These are phyloP conservation scores for Ophiostoma perfectum DNA, from an alignment of 2,329 filamentous ascomycete genomes.

Conservation along the genomic window DNA sequence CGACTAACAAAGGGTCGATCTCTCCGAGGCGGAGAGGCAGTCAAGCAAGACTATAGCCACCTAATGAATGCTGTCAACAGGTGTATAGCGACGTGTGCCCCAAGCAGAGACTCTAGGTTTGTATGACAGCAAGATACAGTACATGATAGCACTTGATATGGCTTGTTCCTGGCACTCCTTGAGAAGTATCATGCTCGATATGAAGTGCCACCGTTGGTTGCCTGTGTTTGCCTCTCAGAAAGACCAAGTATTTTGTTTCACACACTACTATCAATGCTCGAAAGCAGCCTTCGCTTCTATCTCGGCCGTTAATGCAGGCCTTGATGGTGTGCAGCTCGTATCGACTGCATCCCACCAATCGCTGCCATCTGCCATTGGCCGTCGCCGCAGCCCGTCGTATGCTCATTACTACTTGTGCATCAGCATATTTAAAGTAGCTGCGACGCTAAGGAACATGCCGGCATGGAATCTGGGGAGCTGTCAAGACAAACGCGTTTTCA, in stretches of 20 bases:
- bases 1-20: not conserved
- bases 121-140: too few species aligned
- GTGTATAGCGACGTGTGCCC: too few species aligned
- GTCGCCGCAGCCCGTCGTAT: not conserved
- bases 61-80: too few species aligned
- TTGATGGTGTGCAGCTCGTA: conserved; percentile 18
- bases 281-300: conserved; percentile 20
- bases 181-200: not conserved
- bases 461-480: not conserved
- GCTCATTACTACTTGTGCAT: not conserved
- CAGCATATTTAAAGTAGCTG: conserved; percentile 2
- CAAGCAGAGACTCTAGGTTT: too few species aligned
- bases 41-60: too few species aligned
- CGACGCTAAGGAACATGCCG: not conserved
- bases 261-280: too few species aligned
- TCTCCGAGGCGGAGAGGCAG: not conserved
- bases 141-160: too few species aligned
- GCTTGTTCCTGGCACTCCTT: not conserved
- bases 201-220: not conserved
- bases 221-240: not conserved
- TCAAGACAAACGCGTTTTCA: too few species aligned
- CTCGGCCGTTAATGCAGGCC: conserved; percentile 25
- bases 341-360: not conserved
- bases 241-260: too few species aligned
- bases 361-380: not conserved